Evolutionary conservation across 2,329 filamentous ascomycete species (phyloP).

Genomic region (Botrytis deweyae): DNA sequence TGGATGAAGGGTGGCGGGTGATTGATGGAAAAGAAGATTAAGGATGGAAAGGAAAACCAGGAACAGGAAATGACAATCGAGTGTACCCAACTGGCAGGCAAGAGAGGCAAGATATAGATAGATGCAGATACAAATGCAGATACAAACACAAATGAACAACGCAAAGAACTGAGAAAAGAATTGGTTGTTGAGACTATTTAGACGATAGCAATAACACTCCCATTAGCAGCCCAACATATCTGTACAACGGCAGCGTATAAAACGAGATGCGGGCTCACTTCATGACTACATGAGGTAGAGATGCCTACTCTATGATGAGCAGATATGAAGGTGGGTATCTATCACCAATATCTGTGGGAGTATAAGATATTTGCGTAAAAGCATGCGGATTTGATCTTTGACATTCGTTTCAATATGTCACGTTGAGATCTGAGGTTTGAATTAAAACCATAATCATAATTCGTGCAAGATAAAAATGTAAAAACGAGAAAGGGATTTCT

Average conservation of each 20-base stretch:
- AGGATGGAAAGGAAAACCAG: no score
- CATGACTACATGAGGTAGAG: background rate
- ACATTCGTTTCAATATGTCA: background rate
- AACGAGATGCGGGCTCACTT: background rate
- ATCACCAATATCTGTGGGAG: background rate
- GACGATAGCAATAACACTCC: background rate
- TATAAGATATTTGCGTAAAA: background rate
- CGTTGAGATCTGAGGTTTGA: background rate
- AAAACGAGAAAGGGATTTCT: background rate
- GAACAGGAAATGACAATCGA: background rate
- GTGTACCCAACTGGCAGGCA: background rate
- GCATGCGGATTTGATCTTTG: background rate
- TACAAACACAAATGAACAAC: no score
- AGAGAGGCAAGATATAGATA: background rate
- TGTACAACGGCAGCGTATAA: no score
- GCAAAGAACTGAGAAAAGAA: background rate
- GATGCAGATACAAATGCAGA: background rate
- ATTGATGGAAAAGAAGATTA: background rate
- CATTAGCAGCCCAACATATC: no score
- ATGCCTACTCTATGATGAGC: background rate
- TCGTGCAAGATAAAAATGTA: no score
- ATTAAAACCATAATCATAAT: background rate
- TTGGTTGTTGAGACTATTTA: no score
- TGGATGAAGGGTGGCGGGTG: background rate
- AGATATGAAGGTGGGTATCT: background rate